These are phyloP conservation scores for Silene vulgaris DNA, from an alignment of 179 eudicot genomes.

Conservation along the genomic window DNA sequence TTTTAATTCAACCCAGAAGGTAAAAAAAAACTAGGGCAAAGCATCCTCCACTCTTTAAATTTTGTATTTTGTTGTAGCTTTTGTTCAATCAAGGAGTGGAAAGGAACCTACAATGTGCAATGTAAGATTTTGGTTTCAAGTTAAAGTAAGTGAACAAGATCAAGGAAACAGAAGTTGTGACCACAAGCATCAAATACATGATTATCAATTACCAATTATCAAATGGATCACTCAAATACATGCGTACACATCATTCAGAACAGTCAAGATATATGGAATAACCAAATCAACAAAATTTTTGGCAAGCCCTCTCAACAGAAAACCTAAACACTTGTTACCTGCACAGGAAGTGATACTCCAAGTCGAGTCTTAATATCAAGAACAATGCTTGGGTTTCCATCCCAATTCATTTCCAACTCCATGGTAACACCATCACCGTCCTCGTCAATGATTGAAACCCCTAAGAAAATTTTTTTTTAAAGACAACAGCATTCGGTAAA, in stretches of 20 bases:
- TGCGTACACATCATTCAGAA: background rate
- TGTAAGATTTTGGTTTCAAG: background rate
- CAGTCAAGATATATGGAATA: background rate
- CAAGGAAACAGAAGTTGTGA: background rate
- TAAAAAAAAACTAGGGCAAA: background rate
- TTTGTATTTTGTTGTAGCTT: background rate
- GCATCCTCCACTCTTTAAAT: slow-evolving; percentile 2
- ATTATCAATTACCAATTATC: background rate
- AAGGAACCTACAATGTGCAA: background rate
- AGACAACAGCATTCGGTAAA: background rate
- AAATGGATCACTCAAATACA: background rate
- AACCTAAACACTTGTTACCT: slow-evolving; percentile 36
- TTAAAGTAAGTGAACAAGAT: slow-evolving; percentile 1
- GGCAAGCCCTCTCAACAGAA: background rate
- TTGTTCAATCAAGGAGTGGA: background rate
- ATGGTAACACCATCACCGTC: slow-evolving; percentile 53
- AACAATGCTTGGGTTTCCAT: slow-evolving; percentile 72
- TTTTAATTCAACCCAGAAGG: background rate
- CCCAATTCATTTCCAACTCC: slow-evolving; percentile 94
- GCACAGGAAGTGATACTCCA: slow-evolving; percentile 74
- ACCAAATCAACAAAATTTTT: background rate
- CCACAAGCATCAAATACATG: background rate
- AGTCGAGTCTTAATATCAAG: slow-evolving; percentile 73
- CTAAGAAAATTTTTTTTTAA: slow-evolving; percentile 30
- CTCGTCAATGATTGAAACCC: slow-evolving; percentile 59